phyloP scores from a whole-genome alignment of 108 stramenopile genomes.

The Bacterosira constricta region DNA sequence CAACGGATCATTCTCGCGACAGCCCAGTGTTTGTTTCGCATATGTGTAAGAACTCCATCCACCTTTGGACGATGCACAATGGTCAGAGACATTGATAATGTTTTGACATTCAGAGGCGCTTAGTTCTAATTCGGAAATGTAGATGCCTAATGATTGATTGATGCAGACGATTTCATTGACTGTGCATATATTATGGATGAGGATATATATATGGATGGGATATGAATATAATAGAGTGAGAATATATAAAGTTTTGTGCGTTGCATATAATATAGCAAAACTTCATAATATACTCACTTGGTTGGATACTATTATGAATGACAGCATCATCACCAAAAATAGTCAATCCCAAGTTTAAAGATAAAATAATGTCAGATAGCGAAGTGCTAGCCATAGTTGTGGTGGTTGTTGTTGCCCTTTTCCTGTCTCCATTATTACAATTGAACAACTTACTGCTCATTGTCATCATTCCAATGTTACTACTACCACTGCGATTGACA shows the following conservation, averaged over 20 bases:
- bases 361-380: too few species aligned
- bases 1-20: conserved; percentile 67
- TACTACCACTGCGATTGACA: too few species aligned
- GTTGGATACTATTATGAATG: background rate
- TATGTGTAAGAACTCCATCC: conserved; percentile 62
- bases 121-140: conserved; percentile 69
- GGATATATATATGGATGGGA: too few species aligned
- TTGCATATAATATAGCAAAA: background rate
- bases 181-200: too few species aligned
- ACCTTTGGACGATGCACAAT: conserved; percentile 44
- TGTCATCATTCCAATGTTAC: too few species aligned
- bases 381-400: too few species aligned
- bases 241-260: background rate
- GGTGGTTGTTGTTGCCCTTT: too few species aligned
- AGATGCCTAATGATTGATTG: conserved; percentile 56
- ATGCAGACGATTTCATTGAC: conserved; percentile 29
- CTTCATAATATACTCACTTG: conserved; percentile 4
- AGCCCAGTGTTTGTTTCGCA: conserved; percentile 84
- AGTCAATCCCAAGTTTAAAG: too few species aligned
- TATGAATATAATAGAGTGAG: background rate
- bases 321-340: conserved; percentile 17
- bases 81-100: conserved; percentile 61
- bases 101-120: conserved; percentile 52
- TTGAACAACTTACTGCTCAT: too few species aligned
- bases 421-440: too few species aligned